Base-by-base conservation (phyloP, 345 rosid genomes). In the Orychophragmus violaceus region DNA sequence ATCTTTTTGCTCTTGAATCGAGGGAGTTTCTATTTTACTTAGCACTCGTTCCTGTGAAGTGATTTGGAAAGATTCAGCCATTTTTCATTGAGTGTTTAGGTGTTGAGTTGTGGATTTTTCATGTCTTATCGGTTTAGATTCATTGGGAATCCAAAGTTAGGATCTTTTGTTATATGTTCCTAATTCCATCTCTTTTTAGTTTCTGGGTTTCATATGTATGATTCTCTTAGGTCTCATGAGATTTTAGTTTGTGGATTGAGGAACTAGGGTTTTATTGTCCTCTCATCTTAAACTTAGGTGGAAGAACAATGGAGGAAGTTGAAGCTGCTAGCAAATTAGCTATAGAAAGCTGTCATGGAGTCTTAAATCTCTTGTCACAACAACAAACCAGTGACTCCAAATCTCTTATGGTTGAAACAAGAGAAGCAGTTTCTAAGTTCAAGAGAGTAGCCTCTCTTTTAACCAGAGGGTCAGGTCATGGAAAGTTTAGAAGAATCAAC, bases 391-490 rank as follows among this genome's bases (percentile, higher is more conserved):
- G 45, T 42, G 90, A 80, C 63, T 48, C 64, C 33, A 76, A 75
- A 45, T 76, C 82, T 27, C 56, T 86, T 59, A 32, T 70, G 60
- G 65, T 54, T 59, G 81, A 84, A 55, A 82, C 91, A 65, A 69
- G 71, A 58, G 88, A 84, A 48, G 83, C 83, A 53, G 85, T 86
- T 18, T 82, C 71, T 14, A 83, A 82, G 65, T 75, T 86, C 53
- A 82, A 78, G 64, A 88, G 81, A 64, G 86, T 88, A 22, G 79
- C 78, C 8, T 88, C 88, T 51, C 82, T 86, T 60, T 64, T 88
- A 22, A 72, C 75, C 60, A 62, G 30, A 60, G 48, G 71, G 66
- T 71, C 68, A 36, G 82, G 85, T 28, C 91, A 82, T 72, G 77
- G 75, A 49, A 86, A 80, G 69, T 72, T 81, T 8, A 77, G 90